These are phyloP conservation scores for Fusarium chlamydosporum DNA, from an alignment of 2,329 filamentous ascomycete species.

Conservation along the genomic window DNA sequence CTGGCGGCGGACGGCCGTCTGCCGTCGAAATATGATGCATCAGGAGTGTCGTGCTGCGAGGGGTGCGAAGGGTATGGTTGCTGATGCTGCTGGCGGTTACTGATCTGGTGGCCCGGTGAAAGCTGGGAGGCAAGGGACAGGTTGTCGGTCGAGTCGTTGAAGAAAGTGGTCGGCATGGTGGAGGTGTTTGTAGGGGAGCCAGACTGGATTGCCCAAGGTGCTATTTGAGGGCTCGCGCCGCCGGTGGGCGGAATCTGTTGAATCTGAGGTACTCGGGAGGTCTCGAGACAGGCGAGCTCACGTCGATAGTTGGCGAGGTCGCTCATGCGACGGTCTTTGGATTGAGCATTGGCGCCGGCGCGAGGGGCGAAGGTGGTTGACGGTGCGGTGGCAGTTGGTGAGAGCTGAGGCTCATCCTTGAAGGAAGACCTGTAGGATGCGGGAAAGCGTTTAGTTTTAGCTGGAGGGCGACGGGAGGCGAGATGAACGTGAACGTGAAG, in stretches of 20 bases:
- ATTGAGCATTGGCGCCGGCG: constrained; percentile 59
- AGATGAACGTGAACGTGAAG: constrained; percentile 35
- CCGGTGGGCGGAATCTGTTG: constrained; percentile 67
- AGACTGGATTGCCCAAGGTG: constrained; percentile 70
- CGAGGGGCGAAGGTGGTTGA: constrained; percentile 62
- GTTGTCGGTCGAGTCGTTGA: constrained; percentile 82
- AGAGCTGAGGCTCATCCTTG: constrained; percentile 62
- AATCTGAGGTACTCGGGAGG: constrained; percentile 71
- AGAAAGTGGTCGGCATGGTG: constrained; percentile 72
- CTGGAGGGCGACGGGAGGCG: constrained; percentile 30
- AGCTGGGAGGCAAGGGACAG: constrained; percentile 73
- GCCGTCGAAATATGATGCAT: constrained; percentile 76
- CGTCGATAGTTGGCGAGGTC: constrained; percentile 79
- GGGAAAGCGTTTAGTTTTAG: constrained; percentile 47
- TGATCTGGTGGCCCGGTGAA: constrained; percentile 74
- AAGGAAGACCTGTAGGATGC: constrained; percentile 47
- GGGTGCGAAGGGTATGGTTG: constrained; percentile 45
- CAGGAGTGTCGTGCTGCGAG: constrained; percentile 69
- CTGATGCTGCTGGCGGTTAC: constrained; percentile 56
- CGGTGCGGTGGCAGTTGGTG: constrained; percentile 64
- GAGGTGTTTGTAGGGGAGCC: constrained; percentile 56
- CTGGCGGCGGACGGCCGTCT: constrained; percentile 90
- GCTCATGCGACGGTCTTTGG: constrained; percentile 68
- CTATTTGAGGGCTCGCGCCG: constrained; percentile 66
- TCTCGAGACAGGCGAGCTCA: constrained; percentile 77